phyloP scores from a whole-genome alignment of 2,329 filamentous ascomycete species.

The Diaporthe caulivora region DNA sequence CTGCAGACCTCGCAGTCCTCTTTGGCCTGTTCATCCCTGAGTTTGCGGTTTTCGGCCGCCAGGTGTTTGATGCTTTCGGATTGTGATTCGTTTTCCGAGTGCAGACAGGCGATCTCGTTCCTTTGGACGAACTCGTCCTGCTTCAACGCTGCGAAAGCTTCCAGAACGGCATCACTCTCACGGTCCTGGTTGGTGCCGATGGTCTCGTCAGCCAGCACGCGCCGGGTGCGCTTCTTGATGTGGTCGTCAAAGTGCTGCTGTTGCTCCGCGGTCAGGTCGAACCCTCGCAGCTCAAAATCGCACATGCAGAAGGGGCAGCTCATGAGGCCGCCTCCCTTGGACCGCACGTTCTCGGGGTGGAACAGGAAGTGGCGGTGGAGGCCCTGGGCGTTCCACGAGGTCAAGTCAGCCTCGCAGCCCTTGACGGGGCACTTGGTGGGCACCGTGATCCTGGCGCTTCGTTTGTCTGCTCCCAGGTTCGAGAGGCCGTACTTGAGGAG shows the following conservation, averaged over 20 bases:
- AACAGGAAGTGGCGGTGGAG: constrained; percentile 26
- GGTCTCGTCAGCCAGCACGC: constrained; percentile 29
- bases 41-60: background rate
- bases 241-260: constrained; percentile 36
- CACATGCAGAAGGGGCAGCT: constrained; percentile 35
- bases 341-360: background rate
- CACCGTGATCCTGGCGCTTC: constrained; percentile 12
- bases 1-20: background rate
- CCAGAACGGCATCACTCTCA: background rate
- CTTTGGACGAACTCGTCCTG: background rate
- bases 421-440: constrained; percentile 8
- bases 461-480: background rate
- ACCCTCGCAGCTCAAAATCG: constrained; percentile 30
- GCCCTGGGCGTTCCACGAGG: constrained; percentile 16
- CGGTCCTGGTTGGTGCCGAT: background rate
- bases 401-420: constrained; percentile 18
- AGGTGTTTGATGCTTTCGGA: background rate
- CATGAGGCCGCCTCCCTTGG: background rate
- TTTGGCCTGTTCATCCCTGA: background rate
- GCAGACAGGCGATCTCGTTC: background rate
- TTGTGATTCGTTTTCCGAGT: background rate
- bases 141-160: background rate
- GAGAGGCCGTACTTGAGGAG: background rate
- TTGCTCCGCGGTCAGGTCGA: constrained; percentile 14
- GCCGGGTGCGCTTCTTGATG: constrained; percentile 7